A percentile compares a stretch with the other conserved stretches of the same genome.
These are phyloP conservation scores for Trichoderma hamatum DNA, from an alignment of 2,329 filamentous ascomycete species.

Conservation along the genomic window DNA sequence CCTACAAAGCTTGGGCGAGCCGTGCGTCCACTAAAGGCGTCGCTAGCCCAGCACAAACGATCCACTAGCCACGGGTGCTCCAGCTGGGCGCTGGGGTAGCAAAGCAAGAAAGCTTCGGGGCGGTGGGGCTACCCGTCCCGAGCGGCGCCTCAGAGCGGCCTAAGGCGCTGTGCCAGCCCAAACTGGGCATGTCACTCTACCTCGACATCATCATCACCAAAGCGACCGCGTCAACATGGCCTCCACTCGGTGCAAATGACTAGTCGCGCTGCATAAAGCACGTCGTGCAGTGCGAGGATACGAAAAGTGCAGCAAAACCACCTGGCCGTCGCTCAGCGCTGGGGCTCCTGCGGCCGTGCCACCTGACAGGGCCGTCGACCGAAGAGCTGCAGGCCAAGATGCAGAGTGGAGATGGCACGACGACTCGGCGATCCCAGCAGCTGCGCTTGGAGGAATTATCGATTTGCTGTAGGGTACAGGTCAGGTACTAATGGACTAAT, in stretches of 20 bases:
- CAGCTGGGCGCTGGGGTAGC: slow-evolving; percentile 14
- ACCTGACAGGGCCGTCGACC: slow-evolving; percentile 21
- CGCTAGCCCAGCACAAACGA: neutral
- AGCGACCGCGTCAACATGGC: slow-evolving; percentile 7
- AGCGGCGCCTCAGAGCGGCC: slow-evolving; percentile 25
- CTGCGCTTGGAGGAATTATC: neutral
- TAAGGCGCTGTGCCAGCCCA: slow-evolving; percentile 17
- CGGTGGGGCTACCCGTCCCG: slow-evolving; percentile 26
- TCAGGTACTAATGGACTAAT: no score
- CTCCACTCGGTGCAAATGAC: slow-evolving; percentile 7
- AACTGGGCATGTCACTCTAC: slow-evolving; percentile 29
- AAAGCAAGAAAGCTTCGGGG: slow-evolving; percentile 3
- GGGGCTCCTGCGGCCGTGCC: slow-evolving; percentile 24
- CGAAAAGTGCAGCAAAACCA: slow-evolving; percentile 7
- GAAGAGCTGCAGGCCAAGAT: slow-evolving; percentile 20
- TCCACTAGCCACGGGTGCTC: slow-evolving; percentile 13
- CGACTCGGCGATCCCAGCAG: slow-evolving; percentile 1
- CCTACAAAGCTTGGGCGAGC: slow-evolving; percentile 11
- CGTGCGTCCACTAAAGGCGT: neutral
- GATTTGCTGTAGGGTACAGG: neutral
- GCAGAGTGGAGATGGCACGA: slow-evolving; percentile 17
- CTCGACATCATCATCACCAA: slow-evolving; percentile 27
- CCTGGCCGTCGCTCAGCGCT: slow-evolving; percentile 21
- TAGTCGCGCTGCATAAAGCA: slow-evolving; percentile 2
- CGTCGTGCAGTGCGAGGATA: slow-evolving; percentile 14